Conservation (phyloP, 2,329 filamentous ascomycete genomes). For the Venturia asperata region DNA sequence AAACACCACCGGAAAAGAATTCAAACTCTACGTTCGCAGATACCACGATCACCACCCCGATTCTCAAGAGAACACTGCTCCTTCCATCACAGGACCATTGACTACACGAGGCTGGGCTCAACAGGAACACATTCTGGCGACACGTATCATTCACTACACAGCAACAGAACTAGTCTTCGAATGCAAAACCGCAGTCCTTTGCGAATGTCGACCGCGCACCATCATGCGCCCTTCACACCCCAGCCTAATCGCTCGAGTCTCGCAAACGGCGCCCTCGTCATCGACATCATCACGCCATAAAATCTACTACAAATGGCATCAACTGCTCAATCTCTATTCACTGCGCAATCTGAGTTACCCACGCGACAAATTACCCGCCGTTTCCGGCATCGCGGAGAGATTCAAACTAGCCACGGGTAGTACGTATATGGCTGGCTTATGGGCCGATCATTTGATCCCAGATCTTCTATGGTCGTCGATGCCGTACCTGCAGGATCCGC, state of each 20-base stretch:
- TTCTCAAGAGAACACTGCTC: neutral
- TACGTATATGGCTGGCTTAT: slow-evolving; percentile 17
- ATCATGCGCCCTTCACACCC: neutral
- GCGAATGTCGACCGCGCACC: neutral
- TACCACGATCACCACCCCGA: slow-evolving; percentile 9
- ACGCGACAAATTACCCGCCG: slow-evolving; percentile 15
- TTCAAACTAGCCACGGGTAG: neutral
- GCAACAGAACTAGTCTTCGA: slow-evolving; percentile 17
- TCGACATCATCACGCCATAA: neutral
- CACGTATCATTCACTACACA: slow-evolving; percentile 19
- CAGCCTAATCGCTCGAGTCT: neutral
- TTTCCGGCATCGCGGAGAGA: slow-evolving; percentile 13
- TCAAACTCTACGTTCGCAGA: neutral
- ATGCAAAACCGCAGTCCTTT: slow-evolving; percentile 11
- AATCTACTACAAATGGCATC: slow-evolving; percentile 10
- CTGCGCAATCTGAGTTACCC: slow-evolving; percentile 1
- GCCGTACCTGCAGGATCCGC: slow-evolving; percentile 4
- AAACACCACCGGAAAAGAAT: slow-evolving; percentile 8
- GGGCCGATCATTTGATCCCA: neutral
- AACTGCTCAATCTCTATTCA: slow-evolving; percentile 11
- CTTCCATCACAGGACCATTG: neutral
- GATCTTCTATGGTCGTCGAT: slow-evolving; percentile 14
- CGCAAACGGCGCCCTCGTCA: neutral
- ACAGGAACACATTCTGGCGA: slow-evolving; percentile 19
- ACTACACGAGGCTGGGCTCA: slow-evolving; percentile 12